phyloP scores from a whole-genome alignment of 129 eudicot genomes.

The sunflower (Helianthus annuus) region HanXRQr2.0-SUNRISE NC_035439.2:144947357-144947856 shows the following conservation, averaged over 20 bases:
- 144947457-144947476: background rate
- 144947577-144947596: background rate
- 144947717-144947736: background rate
- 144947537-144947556: background rate
- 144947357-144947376: background rate
- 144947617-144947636: background rate
- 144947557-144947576: background rate
- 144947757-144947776: background rate
- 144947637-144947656: background rate
- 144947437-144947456: background rate
- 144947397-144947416: background rate
- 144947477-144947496: background rate
- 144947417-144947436: background rate
- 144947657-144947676: background rate
- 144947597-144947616: background rate
- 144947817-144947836: background rate
- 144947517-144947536: background rate
- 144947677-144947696: background rate
- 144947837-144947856: background rate
- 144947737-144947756: background rate
- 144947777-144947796: background rate
- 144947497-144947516: background rate
- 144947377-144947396: background rate
- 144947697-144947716: background rate
- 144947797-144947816: no score